Conservation (phyloP, 2,329 filamentous ascomycete genomes). For the Botrytis hyacinthi region DNA sequence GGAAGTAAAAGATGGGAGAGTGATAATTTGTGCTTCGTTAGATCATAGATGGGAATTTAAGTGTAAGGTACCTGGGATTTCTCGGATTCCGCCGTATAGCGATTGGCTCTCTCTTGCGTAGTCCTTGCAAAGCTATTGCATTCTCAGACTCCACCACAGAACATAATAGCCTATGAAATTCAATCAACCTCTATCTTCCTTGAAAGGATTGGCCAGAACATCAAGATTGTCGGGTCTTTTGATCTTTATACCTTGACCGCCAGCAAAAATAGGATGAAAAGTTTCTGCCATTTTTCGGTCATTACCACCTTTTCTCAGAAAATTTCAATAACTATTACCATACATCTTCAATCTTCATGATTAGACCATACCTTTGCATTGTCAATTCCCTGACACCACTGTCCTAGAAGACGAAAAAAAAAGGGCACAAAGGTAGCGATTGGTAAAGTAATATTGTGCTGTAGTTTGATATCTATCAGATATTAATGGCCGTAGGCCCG, state of each 20-base stretch:
- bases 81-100: slow-evolving; percentile 18
- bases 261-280: slow-evolving; percentile 8
- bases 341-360: slow-evolving; percentile 13
- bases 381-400: slow-evolving; percentile 11
- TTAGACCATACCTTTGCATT: slow-evolving; percentile 1
- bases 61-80: slow-evolving; percentile 1
- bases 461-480: background rate
- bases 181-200: background rate
- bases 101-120: slow-evolving; percentile 6
- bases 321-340: slow-evolving; percentile 17
- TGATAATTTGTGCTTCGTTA: background rate
- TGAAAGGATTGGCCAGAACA: background rate
- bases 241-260: slow-evolving; percentile 6
- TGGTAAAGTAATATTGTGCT: slow-evolving; percentile 4
- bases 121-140: slow-evolving; percentile 11
- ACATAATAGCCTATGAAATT: background rate
- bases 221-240: background rate
- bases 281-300: slow-evolving; percentile 6
- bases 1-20: background rate
- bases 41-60: background rate
- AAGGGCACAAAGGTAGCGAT: background rate
- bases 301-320: slow-evolving; percentile 5
- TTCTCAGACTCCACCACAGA: slow-evolving; percentile 7
- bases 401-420: background rate
- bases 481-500: background rate